Evolutionary conservation across 257 asterid species (phyloP), one percentile per base, ranked within the genome.

Genomic region (Fraxinus anomala): DNA sequence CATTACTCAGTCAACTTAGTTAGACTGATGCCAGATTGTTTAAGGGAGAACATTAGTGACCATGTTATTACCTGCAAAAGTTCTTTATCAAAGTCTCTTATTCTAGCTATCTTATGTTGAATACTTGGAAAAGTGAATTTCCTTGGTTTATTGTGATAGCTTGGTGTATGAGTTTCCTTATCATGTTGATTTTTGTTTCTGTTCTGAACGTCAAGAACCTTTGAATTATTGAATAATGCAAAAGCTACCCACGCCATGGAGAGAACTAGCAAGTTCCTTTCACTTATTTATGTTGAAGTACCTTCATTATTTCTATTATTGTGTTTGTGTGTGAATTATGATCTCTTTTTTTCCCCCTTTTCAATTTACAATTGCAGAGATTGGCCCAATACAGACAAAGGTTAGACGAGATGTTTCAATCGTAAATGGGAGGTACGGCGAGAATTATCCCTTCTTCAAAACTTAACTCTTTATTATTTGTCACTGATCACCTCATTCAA

Each of bases 321-420:
- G 24, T 51, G 21, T 16, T 23, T 51, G 24, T 51, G 63, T 59
- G 13, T 59, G 68, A 59, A 9, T n/a, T 59, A 23, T 59, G 31
- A 59, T 59, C 5, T 21, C 21, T 59, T 21, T 6, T 59, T 6
- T 78, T 79, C 13, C 42, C 68, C 51, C 71, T 21, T 70, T 23
- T 78, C 74, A 8, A 42, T 23, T 44, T 26, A 23, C 79, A 26
- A 47, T 75, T 73, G 78, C 88, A 88, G 91, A 81, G 83, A 13
- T 82, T 88, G 85, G 91, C 91, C 8, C 84, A 77, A 33, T 88
- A 88, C 78, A 82, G 91, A 77, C 87, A 88, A 73, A 83, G 74
- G 83, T 83, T 88, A 75, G 91, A 87, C 19, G 89, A 83, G 56
- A 83, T 79, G 89, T 42, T 81, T 30, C 80, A 77, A 39, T 75